Evolutionary conservation across 176 grass and related monocot genomes (phyloP), one percentile per base, ranked within the genome.

Genomic region (Typha latifolia): DNA sequence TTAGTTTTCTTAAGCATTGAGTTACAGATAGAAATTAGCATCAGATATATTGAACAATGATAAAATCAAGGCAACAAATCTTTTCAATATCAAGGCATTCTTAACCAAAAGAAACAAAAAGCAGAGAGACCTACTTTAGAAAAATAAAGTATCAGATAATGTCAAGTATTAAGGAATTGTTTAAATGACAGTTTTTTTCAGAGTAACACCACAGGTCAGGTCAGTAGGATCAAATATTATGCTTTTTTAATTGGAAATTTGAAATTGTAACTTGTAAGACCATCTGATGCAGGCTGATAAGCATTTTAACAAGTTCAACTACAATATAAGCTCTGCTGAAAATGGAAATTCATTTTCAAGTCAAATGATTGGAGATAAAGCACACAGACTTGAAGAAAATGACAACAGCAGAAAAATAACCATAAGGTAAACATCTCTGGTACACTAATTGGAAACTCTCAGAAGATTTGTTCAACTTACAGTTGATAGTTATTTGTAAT

Each of bases 231-330:
- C 62, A n/a, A 79, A 49, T 24, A 72, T 49, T 72, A 67, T 23
- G 53, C 48, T 66, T 53, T 76, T 75, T 69, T 47, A 34, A 64
- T 56, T 75, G 32, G 21, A 67, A 10, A 55, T 49, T 56, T 71
- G 62, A 82, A 50, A 63, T 56, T 49, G 56, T 71, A 82, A 72
- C 62, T 81, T 74, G 67, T 63, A 8, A 15, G 48, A 71, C 71
- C 55, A 50, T 65, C 15, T 68, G 79, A 82, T 83, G 76, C 72
- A 87, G 84, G 84, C 71, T 12, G 75, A 76, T 49, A 57, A 79
- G 67, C 67, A 69, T 11, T 5, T 68, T 65, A 83, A 51, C 67
- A 72, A 67, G 67, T 57, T 56, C 37, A 87, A 79, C 63, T 76
- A 79, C 64, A 76, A 69, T 12, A 63, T 27, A 1, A 4, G 43